phyloP scores from a whole-genome alignment of 1,139 yeast species.

The Pneumocystis oryctolagi region DNA sequence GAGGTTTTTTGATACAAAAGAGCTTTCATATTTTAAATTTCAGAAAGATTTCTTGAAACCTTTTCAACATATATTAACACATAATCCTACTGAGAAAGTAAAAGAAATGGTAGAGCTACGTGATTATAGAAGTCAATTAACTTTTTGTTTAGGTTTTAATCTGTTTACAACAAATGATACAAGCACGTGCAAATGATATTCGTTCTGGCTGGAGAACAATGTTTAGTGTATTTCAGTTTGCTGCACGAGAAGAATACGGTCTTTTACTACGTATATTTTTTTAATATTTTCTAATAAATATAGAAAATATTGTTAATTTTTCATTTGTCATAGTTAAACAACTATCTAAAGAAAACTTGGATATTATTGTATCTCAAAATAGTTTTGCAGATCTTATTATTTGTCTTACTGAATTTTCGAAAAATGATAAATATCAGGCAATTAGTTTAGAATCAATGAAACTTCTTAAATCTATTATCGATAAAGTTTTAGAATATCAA shows the following conservation, averaged over 20 bases:
- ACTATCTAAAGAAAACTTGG: conserved; percentile 48
- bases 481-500: conserved; percentile 29
- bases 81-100: conserved; percentile 55
- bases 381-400: conserved; percentile 59
- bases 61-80: conserved; percentile 60
- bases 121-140: not conserved
- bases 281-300: conserved; percentile 3
- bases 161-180: conserved; percentile 73
- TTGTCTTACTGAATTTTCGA: conserved; percentile 68
- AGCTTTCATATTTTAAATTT: conserved; percentile 85
- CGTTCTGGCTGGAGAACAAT: conserved; percentile 94
- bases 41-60: conserved; percentile 90
- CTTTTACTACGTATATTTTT: conserved; percentile 10
- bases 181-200: conserved; percentile 57
- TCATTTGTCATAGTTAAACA: conserved; percentile 50
- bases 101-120: conserved; percentile 43
- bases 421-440: conserved; percentile 70
- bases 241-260: conserved; percentile 37
- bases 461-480: conserved; percentile 50
- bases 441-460: conserved; percentile 68
- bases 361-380: conserved; percentile 54
- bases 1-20: conserved; percentile 86
- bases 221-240: conserved; percentile 56
- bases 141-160: conserved; percentile 38
- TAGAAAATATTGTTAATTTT: conserved; percentile 40